phyloP scores from a whole-genome alignment of 139 green algal species.

The Edaphochlamys debaryana region DNA sequence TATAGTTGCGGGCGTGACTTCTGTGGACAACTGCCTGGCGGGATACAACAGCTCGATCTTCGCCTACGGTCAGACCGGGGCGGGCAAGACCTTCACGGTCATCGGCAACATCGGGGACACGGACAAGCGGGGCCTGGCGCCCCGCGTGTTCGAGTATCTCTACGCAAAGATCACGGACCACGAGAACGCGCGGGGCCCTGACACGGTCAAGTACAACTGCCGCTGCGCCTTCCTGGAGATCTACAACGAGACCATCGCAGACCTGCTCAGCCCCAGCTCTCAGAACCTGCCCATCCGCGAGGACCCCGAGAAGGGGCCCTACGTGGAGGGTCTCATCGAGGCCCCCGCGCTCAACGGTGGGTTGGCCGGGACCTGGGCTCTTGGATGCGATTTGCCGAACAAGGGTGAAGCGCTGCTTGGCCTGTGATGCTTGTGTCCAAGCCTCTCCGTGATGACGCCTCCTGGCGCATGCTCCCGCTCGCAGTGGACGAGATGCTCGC shows the following conservation, averaged over 20 bases:
- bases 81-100: conserved; percentile 85
- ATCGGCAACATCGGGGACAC: conserved; percentile 55
- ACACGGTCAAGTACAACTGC: conserved; percentile 32
- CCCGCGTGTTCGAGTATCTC: conserved; percentile 86
- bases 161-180: conserved; percentile 76
- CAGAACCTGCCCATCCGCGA: conserved; percentile 77
- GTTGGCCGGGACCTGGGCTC: no score
- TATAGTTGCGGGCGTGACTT: conserved; percentile 67
- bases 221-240: conserved; percentile 88
- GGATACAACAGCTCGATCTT: conserved; percentile 88
- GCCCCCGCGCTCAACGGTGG: conserved; percentile 77
- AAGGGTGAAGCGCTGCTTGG: no score
- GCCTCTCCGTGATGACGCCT: no score
- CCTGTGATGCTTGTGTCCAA: no score
- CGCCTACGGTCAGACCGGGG: conserved; percentile 83
- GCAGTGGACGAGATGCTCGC: conserved; percentile 81
- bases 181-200: conserved; percentile 49
- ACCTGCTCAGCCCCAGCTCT: conserved; percentile 76
- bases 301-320: conserved; percentile 79
- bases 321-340: conserved; percentile 87
- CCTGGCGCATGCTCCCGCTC: no score
- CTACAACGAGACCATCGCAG: conserved; percentile 95
- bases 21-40: conserved; percentile 79
- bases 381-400: no score
- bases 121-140: conserved; percentile 77